Evolutionary conservation across 371 early-diverging fungal genomes (phyloP).

Genomic region (Zopfochytrium polystomum): DNA sequence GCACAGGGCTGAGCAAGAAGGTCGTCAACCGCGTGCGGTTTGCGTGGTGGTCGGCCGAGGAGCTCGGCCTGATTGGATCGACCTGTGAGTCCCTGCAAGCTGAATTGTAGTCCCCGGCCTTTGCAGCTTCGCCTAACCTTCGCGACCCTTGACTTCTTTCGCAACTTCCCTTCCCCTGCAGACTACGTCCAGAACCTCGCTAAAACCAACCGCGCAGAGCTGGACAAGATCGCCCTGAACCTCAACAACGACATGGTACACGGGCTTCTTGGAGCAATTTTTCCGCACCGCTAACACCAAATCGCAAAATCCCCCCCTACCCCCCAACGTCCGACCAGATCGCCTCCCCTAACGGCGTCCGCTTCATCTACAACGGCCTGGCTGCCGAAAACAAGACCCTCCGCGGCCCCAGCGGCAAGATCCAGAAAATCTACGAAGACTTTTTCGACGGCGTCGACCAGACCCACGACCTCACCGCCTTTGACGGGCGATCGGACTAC

Average conservation of each 20-base stretch:
- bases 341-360: constrained; percentile 70
- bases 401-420: constrained; percentile 37
- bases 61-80: constrained; percentile 70
- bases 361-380: constrained; percentile 53
- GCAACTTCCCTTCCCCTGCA: no score
- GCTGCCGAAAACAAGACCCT: constrained; percentile 37
- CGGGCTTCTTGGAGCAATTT: no score
- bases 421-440: constrained; percentile 59
- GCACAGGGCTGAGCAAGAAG: constrained; percentile 27
- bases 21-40: constrained; percentile 36
- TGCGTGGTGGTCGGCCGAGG: constrained; percentile 79
- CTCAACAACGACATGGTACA: constrained; percentile 82
- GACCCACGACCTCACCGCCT: constrained; percentile 40
- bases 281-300: no score
- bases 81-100: background rate
- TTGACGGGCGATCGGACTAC: constrained; percentile 51
- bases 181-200: constrained; percentile 55
- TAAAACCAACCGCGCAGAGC: constrained; percentile 31
- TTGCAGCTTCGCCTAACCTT: background rate
- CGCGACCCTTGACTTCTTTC: no score
- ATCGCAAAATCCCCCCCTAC: no score
- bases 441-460: constrained; percentile 49
- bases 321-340: no score
- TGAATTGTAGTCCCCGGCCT: background rate
- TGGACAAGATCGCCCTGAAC: constrained; percentile 56